Evolutionary conservation across 1,284 basidiomycete species (phyloP).

Genomic region (Fomes fomentarius): DNA sequence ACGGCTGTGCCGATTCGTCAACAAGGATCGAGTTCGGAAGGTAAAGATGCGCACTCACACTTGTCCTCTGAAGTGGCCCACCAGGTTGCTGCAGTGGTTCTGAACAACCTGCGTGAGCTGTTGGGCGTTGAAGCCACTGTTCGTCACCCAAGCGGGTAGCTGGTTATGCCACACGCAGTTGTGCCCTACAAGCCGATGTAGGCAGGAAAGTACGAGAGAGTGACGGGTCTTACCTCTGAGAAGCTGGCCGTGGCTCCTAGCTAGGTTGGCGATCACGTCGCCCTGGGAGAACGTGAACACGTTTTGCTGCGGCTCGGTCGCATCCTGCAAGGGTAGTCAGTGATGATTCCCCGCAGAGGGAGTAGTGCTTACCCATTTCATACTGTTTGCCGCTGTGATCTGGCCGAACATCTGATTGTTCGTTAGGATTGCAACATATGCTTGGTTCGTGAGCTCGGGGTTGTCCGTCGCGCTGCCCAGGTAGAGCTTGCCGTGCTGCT

Average conservation of each 20-base stretch:
- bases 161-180: conserved; percentile 62
- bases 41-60: conserved; percentile 41
- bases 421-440: conserved; percentile 47
- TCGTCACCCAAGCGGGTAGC: conserved; percentile 53
- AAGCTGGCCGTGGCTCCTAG: conserved; percentile 45
- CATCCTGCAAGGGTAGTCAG: conserved; percentile 46
- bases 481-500: conserved; percentile 55
- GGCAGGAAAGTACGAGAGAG: not conserved
- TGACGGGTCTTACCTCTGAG: conserved; percentile 27
- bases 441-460: conserved; percentile 47
- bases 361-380: conserved; percentile 59
- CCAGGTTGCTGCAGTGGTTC: conserved; percentile 49
- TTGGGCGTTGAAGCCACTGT: conserved; percentile 44
- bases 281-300: conserved; percentile 49
- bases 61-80: conserved; percentile 53
- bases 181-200: conserved; percentile 34
- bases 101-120: conserved; percentile 47
- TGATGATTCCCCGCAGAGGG: too few species aligned
- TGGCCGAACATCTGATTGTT: conserved; percentile 50
- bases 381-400: conserved; percentile 56
- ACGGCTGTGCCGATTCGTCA: conserved; percentile 31
- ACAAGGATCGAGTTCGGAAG: too few species aligned
- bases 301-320: conserved; percentile 53
- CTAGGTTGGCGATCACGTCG: conserved; percentile 51
- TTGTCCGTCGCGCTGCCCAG: conserved; percentile 67